Percentiles rank a stretch among this genome's conserved stretches.
Evolutionary conservation across 176 grass and related monocot genomes (phyloP).

Genomic region (Luzula sylvatica): DNA sequence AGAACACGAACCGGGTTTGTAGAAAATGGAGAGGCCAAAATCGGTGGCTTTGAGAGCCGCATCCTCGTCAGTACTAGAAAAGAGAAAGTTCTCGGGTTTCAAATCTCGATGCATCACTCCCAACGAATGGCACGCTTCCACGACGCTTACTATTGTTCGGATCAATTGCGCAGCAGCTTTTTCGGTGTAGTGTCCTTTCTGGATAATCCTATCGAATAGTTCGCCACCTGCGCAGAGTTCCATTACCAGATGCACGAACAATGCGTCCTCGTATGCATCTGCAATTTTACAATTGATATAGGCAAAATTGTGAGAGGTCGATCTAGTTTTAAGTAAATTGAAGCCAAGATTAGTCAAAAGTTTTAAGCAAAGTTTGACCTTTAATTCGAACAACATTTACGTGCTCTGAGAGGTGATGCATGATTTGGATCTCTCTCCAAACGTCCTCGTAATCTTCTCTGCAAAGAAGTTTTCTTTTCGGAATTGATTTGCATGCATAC

Average conservation of each 20-base stretch:
- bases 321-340: not conserved
- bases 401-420: constrained; percentile 66
- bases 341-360: constrained; percentile 7
- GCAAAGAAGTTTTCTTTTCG: constrained; percentile 93
- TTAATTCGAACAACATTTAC: constrained; percentile 77
- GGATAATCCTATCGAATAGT: constrained; percentile 89
- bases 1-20: constrained; percentile 53
- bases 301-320: no score
- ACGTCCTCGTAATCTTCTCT: constrained; percentile 92
- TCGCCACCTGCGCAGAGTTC: constrained; percentile 91
- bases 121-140: constrained; percentile 82
- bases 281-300: no score
- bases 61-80: constrained; percentile 63
- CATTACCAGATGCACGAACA: constrained; percentile 94
- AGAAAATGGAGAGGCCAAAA: constrained; percentile 90
- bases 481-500: constrained; percentile 95
- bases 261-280: constrained; percentile 72
- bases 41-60: constrained; percentile 86
- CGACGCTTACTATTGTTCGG: constrained; percentile 75
- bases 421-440: constrained; percentile 63
- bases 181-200: constrained; percentile 80
- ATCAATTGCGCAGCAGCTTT: constrained; percentile 76
- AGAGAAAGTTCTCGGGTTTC: constrained; percentile 97
- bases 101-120: constrained; percentile 95
- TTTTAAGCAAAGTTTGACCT: constrained; percentile 16